These are phyloP conservation scores for Aspergillus sp. DNA, from an alignment of 2,329 filamentous ascomycete species.

Conservation along the genomic window DNA sequence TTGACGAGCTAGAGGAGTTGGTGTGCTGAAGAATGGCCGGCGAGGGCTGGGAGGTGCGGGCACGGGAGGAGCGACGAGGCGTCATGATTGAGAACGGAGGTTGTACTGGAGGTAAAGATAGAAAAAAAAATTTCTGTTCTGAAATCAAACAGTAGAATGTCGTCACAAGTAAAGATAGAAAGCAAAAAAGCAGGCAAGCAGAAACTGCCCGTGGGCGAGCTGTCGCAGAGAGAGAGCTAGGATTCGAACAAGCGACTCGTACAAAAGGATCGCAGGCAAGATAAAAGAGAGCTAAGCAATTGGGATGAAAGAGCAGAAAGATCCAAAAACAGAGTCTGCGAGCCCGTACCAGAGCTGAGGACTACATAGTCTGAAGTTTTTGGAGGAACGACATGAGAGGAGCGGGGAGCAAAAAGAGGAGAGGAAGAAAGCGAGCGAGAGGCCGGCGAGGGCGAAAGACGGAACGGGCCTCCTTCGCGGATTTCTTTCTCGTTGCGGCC, in stretches of 20 bases:
- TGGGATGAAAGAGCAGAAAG: conserved; percentile 9
- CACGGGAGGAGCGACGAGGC: conserved; percentile 86
- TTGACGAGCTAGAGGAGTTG: conserved; percentile 67
- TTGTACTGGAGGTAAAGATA: conserved; percentile 5
- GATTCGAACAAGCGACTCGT: conserved; percentile 6
- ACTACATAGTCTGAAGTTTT: conserved; percentile 37
- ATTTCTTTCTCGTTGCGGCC: background rate
- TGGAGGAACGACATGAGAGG: conserved; percentile 28
- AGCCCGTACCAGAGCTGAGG: conserved; percentile 28
- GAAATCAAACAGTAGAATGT: conserved; percentile 3
- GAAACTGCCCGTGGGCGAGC: conserved; percentile 15
- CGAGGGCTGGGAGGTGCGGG: conserved; percentile 68
- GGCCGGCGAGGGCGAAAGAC: conserved; percentile 21
- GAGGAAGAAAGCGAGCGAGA: conserved; percentile 26
- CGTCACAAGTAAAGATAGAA: conserved; percentile 4
- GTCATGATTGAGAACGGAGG: conserved; percentile 44
- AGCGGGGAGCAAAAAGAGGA: conserved; percentile 26
- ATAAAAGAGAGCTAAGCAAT: conserved; percentile 10
- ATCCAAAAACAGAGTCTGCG: conserved; percentile 21
- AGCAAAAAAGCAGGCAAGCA: conserved; percentile 4
- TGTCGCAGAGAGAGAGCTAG: conserved; percentile 19
- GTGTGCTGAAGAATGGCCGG: conserved; percentile 69
- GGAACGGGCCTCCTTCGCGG: conserved; percentile 12
- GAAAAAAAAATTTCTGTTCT: conserved; percentile 1
- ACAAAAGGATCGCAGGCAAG: background rate